These are phyloP conservation scores for Tagetes patula DNA, from an alignment of 129 eudicot species.

Conservation along the genomic window DNA sequence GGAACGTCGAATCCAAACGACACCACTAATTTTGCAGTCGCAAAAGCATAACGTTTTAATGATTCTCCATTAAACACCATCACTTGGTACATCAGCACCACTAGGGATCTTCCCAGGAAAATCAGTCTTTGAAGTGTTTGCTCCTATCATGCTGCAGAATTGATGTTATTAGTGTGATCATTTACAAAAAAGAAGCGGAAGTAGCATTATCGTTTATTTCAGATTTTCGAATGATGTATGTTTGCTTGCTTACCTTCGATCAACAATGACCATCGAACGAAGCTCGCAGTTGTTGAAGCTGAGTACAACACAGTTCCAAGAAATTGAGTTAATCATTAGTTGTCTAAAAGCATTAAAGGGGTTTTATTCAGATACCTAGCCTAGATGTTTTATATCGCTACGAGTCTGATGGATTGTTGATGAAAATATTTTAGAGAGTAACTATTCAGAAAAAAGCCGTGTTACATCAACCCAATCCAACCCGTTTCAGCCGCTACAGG, in stretches of 20 bases:
- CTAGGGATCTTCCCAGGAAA: constrained; percentile 74
- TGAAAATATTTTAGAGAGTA: not conserved
- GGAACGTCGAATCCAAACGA: constrained; percentile 4
- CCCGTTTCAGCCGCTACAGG: not conserved
- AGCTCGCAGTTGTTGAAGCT: constrained; percentile 89
- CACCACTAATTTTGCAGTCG: not conserved
- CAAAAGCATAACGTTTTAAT: not conserved
- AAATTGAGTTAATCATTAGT: constrained; percentile 1
- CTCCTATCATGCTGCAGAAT: constrained; percentile 52
- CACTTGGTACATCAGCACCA: constrained; percentile 72
- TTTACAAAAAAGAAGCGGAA: not conserved
- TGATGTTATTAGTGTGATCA: not conserved
- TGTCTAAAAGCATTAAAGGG: not conserved
- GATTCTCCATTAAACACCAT: constrained; percentile 29
- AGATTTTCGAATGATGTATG: not conserved
- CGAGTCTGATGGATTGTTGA: not conserved
- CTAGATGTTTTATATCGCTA: not conserved
- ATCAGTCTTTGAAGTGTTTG: constrained; percentile 56
- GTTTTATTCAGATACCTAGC: not conserved
- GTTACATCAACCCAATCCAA: not conserved
- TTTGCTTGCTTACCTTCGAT: constrained; percentile 58
- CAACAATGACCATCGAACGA: constrained; percentile 75
- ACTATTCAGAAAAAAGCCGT: not conserved
- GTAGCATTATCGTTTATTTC: not conserved
- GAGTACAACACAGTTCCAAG: constrained; percentile 21